A percentile compares a stretch with the other conserved stretches of the same genome.
Evolutionary conservation across 1,284 basidiomycete species (phyloP).

Genomic region (Neonothopanus nambi): DNA sequence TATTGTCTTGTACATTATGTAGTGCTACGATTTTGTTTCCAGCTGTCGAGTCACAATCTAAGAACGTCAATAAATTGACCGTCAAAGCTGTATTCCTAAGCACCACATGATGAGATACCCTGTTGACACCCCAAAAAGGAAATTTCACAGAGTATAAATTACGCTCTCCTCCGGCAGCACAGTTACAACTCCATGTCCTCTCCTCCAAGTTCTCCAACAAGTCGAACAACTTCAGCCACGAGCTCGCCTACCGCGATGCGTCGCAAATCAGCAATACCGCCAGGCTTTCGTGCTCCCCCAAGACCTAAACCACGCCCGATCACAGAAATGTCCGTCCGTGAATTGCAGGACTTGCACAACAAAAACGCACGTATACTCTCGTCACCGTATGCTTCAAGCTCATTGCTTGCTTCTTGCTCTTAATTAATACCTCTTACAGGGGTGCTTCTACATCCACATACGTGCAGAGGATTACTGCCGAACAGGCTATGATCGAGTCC

Average conservation of each 20-base stretch:
- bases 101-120: conserved; percentile 4
- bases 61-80: no score
- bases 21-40: no score
- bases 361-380: conserved; percentile 61
- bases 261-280: conserved; percentile 34
- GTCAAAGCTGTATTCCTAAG: not conserved
- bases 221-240: not conserved
- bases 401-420: not conserved
- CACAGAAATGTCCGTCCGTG: conserved; percentile 59
- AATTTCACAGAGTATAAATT: not conserved
- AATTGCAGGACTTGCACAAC: conserved; percentile 64
- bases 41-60: no score
- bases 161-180: not conserved
- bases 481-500: conserved; percentile 65
- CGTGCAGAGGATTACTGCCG: conserved; percentile 60
- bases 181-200: conserved; percentile 6
- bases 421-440: conserved; percentile 34
- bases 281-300: conserved; percentile 59
- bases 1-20: no score
- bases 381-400: conserved; percentile 54
- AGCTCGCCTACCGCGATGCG: not conserved
- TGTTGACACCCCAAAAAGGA: conserved; percentile 6
- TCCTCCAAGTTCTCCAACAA: conserved; percentile 9
- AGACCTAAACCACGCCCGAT: conserved; percentile 58
- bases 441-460: conserved; percentile 71